These are phyloP conservation scores for Blastobotrys illinoisensis DNA, from an alignment of 1,139 yeast species.

Conservation along the genomic window DNA sequence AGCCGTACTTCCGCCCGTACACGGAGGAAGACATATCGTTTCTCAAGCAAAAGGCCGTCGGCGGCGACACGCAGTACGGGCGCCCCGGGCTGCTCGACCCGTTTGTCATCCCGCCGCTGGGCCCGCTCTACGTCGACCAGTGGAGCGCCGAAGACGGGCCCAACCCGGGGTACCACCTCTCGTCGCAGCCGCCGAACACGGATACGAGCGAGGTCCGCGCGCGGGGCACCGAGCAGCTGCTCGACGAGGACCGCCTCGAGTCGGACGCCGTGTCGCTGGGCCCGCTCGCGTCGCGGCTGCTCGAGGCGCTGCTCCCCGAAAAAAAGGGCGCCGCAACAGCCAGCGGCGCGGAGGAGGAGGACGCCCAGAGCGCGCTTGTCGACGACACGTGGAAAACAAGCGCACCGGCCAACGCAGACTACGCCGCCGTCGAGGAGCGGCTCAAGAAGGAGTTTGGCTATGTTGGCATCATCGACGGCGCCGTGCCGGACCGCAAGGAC, in stretches of 20 bases:
- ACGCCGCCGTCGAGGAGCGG: constrained; percentile 77
- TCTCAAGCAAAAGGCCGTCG: constrained; percentile 48
- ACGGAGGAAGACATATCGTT: constrained; percentile 77
- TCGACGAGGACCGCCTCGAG: constrained; percentile 62
- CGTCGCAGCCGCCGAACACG: constrained; percentile 29
- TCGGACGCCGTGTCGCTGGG: constrained; percentile 73
- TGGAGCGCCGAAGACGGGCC: constrained; percentile 80
- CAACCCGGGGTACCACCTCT: constrained; percentile 38
- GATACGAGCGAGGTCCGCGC: constrained; percentile 35
- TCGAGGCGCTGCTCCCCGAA: constrained; percentile 70
- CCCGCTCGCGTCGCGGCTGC: constrained; percentile 77
- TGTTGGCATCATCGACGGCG: constrained; percentile 74
- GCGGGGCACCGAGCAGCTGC: constrained; percentile 52
- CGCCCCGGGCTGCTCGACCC: constrained; percentile 33
- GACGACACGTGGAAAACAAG: constrained; percentile 40
- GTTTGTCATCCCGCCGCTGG: constrained; percentile 68
- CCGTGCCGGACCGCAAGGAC: constrained; percentile 32
- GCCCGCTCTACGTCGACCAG: constrained; percentile 69
- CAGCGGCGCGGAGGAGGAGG: constrained; percentile 1
- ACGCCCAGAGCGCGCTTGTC: constrained; percentile 18
- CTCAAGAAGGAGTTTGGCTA: constrained; percentile 80
- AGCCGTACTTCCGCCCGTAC: constrained; percentile 73
- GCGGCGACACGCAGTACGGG: constrained; percentile 22
- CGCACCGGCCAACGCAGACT: constrained; percentile 50
- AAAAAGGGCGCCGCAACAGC: constrained; percentile 33